Percentiles rank a stretch among this genome's conserved stretches.
These are phyloP conservation scores for Rosa chinensis DNA, from an alignment of 306 rosid genomes.

Conservation along the genomic window DNA sequence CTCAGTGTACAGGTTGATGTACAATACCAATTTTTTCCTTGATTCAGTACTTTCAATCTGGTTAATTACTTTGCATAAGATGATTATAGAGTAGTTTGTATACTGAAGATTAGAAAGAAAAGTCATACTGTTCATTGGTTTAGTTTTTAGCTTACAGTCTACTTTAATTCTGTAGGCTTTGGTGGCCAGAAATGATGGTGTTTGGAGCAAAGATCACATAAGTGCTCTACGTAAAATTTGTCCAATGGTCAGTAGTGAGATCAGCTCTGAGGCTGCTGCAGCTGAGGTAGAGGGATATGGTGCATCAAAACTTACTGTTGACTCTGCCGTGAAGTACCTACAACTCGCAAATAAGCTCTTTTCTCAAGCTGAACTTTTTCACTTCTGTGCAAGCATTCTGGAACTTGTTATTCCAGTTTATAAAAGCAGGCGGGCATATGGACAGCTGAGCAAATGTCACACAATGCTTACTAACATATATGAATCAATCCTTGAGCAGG, in stretches of 20 bases:
- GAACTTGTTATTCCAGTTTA: constrained; percentile 96
- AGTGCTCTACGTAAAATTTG: constrained; percentile 90
- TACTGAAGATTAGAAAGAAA: not conserved
- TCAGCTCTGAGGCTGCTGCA: constrained; percentile 93
- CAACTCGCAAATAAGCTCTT: constrained; percentile 98
- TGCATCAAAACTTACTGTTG: constrained; percentile 91
- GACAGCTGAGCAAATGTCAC: constrained; percentile 93
- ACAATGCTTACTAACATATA: constrained; percentile 79
- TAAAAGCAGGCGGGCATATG: constrained; percentile 89
- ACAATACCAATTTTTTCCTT: not conserved
- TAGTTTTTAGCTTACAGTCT: constrained; percentile 18
- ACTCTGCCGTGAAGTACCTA: constrained; percentile 93
- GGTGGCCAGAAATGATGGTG: constrained; percentile 96
- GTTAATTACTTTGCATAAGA: not conserved
- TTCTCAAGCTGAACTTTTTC: constrained; percentile 97
- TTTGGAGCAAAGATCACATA: constrained; percentile 96
- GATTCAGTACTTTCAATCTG: not conserved
- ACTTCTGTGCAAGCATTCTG: constrained; percentile 93
- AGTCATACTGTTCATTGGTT: not conserved
- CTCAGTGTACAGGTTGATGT: not conserved
- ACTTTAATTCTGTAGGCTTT: constrained; percentile 66
- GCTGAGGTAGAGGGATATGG: constrained; percentile 99
- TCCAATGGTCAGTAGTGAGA: constrained; percentile 96
- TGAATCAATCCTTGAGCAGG: constrained; percentile 95
- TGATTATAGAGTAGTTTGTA: not conserved